Evolutionary conservation across 176 grass and related monocot species (phyloP), one percentile per base, ranked within the genome.

Genomic region (Microstegium vimineum): DNA sequence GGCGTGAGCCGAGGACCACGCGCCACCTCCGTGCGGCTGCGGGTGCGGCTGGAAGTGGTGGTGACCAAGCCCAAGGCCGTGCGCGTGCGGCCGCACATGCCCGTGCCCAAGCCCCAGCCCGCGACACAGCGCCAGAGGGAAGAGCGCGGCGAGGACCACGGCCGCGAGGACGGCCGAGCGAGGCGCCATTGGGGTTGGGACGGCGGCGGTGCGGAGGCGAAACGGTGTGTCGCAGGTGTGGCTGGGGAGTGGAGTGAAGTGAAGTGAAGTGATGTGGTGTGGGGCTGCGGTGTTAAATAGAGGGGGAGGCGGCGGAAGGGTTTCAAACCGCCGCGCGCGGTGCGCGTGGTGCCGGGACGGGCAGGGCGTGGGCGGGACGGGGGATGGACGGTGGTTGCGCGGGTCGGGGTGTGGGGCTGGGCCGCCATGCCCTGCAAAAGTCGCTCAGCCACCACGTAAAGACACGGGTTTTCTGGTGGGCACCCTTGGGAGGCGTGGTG

Each of bases 1-100:
- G 74, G 94, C 94, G 78, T 97, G 94, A 6, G 91, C 94, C 2
- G 82, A 76, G 40, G 76, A 74, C 93, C 93, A 95, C 20, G 41
- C 79, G 8, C 76, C 87, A 15, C 91, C 88, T 0, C 40, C 93
- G 57, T 79, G 87, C 6, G 57, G 74, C 20, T 64, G 85, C 1
- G 37, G 37, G 15, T 42, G 37, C 1, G 46, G 46, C 46, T 18
- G 17, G 47, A 1, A 2, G 56, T 59, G 61, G 7, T 5, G 28
- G 56, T 32, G 81, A 5, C 47, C 64, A 1, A 69, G 12, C 9
- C 84, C 78, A 4, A 59, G 59, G 60, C 79, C 74, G 30, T 41
- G 75, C 9, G 0, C 2, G 8, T 45, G 34, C 8, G 52, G 26
- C n/a, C n/a, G n/a, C n/a, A n/a, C n/a, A n/a, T n/a, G n/a, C n/a